These are phyloP conservation scores for Paramecium bursaria DNA, from an alignment of 73 alveolate species.

Conservation along the genomic window DNA sequence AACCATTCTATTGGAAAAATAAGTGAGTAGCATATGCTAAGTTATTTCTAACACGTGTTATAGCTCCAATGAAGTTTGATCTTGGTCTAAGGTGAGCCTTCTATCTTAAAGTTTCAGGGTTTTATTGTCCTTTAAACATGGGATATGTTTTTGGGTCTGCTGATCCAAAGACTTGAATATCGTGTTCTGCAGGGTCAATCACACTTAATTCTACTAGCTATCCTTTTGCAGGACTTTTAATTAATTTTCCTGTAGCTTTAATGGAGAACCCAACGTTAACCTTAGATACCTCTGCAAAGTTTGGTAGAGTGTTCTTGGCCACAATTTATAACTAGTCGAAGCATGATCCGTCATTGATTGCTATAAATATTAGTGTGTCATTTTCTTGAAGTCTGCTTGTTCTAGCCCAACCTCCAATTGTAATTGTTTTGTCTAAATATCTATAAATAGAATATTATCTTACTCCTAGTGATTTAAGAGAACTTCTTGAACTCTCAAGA, in stretches of 20 bases:
- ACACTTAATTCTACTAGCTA: slow-evolving; percentile 92
- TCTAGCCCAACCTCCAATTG: slow-evolving; percentile 98
- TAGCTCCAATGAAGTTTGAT: slow-evolving; percentile 96
- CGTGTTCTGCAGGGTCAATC: slow-evolving; percentile 73
- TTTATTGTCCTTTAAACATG: slow-evolving; percentile 92
- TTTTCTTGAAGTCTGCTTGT: slow-evolving; percentile 91
- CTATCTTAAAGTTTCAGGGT: slow-evolving; percentile 93
- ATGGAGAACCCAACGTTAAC: slow-evolving; percentile 52
- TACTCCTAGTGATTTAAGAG: slow-evolving; percentile 51
- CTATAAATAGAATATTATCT: not conserved
- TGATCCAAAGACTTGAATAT: slow-evolving; percentile 83
- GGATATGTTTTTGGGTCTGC: slow-evolving; percentile 96
- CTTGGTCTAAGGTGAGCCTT: slow-evolving; percentile 98
- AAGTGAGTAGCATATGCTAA: slow-evolving; percentile 98
- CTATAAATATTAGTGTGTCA: slow-evolving; percentile 88
- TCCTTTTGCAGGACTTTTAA: slow-evolving; percentile 94
- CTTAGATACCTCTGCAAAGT: slow-evolving; percentile 15
- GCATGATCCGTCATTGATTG: slow-evolving; percentile 95
- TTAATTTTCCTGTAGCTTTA: slow-evolving; percentile 73
- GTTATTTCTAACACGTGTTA: slow-evolving; percentile 97
- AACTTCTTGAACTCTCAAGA: slow-evolving; percentile 40
- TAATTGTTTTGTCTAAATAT: slow-evolving; percentile 80
- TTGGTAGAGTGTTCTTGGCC: slow-evolving; percentile 69
- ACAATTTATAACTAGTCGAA: slow-evolving; percentile 89
- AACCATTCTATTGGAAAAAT: slow-evolving; percentile 95